Base-by-base conservation (phyloP, 768 basidiomycete genomes). In the Panus rudis region DNA sequence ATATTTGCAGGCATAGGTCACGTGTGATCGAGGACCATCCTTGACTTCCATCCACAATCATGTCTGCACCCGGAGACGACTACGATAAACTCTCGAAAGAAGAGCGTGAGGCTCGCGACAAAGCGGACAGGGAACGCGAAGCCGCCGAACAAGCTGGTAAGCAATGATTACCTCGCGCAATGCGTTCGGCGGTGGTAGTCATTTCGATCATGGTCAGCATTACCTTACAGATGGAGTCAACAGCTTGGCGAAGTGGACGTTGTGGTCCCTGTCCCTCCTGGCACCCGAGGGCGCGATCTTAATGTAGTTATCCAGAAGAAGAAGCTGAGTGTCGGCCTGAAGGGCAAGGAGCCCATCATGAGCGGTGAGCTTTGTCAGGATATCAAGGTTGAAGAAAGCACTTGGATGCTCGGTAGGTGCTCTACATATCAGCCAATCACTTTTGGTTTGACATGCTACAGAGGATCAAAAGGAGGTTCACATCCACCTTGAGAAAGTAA, bases 341-440 rank as follows among this genome's bases (percentile, higher is more conserved):
- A 94, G 64, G 84, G 86, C 22, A 69, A 87, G 48, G 88, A 91
- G 28, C 78, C 80, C 20, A 88, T 97, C 56, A 58, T 99, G 55
- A 74, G 75, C n/a, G 96, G 96, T 13, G 85, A 92, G 45, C 72
- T 99, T 27, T 92, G 87, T 68, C 84, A 84, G 55, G 92, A 93
- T 48, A 84, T 98, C 68, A 92, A 93, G 57, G 70, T 96, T 37
- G 96, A 96, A 50, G 96, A 98, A 35, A 94, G 92, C 46, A 94
- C 92, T 12, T 98, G 96, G 96, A 92, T 88, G 6, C 60, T 98
- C 27, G 81, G 93, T 93, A 50, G 43, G 80, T 72, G 31, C 31
- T 23, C 16, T 21, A 42, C 38, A 50, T 48, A 30, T 47, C 50
- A 25, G 44, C 37, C 38, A 46, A 21, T 34, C n/a, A n/a, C n/a